Base-by-base conservation (phyloP, 140 eudicot species). In the Stevia rebaudiana region DNA sequence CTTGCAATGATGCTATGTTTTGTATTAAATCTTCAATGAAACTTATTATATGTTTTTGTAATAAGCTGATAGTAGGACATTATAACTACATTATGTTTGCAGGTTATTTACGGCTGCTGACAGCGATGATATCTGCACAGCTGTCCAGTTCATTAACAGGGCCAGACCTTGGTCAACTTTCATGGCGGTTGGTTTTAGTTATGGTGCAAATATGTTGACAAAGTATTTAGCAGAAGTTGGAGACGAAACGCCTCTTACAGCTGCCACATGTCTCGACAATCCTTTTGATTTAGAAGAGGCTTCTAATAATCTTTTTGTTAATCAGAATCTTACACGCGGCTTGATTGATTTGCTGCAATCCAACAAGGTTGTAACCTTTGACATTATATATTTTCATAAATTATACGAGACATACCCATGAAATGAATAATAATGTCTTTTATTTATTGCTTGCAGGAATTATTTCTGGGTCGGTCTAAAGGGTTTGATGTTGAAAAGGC, bases 51-150 rank as follows among this genome's bases (percentile, higher is more conserved):
- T 65, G 30, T 21, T 44, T 59, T 41, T 44, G 16, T 22, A 49
- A 64, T 61, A 75, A 68, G 67, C 81, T 81, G 80, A 81, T 79
- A 24, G 71, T 61, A 21, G 80, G 70, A 71, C 78, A 53, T 55
- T 44, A 28, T 73, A 70, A 63, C 28, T 76, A 58, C 68, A 72
- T 68, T 42, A 64, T 63, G 59, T 74, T 15, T 85, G 78, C 81
- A 91, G 98, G 96, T 79, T 91, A 73, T 91, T 91, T 77, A 80
- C 96, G 35, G 86, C 98, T 81, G 98, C 94, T 77, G 98, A 92
- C 74, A 92, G 94, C 74, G 96, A 92, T 79, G 98, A 92, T 81
- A 43, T 92, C 77, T 68, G 65, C 83, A 79, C 92, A 52, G 68
- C 81, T 79, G 73, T 92, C 63, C 92, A 81, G 57, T 92, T 71